phyloP scores from a whole-genome alignment of 2,329 filamentous ascomycete species.

The Aspergillus luchuensis region DNA sequence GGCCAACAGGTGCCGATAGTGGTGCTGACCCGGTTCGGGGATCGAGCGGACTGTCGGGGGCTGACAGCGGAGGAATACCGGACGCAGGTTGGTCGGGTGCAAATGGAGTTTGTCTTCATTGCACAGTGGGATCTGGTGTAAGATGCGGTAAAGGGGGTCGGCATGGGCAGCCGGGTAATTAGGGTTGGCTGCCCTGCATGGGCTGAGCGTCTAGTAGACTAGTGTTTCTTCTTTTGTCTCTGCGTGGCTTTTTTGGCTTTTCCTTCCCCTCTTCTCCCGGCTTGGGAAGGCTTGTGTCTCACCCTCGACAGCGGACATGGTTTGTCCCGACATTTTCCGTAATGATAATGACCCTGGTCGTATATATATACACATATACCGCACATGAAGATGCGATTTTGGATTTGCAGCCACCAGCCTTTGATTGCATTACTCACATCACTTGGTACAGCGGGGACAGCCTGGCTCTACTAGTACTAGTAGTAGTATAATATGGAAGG shows the following conservation, averaged over 20 bases:
- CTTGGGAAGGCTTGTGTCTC: background rate
- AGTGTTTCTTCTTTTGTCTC: too few relatives aligned
- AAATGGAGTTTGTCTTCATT: slow-evolving; percentile 54
- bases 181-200: slow-evolving; percentile 1
- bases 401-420: background rate
- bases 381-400: background rate
- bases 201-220: too few relatives aligned
- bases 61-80: slow-evolving; percentile 53
- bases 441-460: background rate
- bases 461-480: background rate
- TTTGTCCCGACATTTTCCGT: background rate
- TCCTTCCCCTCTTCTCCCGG: background rate
- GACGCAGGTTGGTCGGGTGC: slow-evolving; percentile 49
- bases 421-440: background rate
- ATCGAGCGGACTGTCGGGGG: slow-evolving; percentile 54
- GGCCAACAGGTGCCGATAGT: slow-evolving; percentile 69
- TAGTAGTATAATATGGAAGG: background rate
- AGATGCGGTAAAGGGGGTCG: background rate
- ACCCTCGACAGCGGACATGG: background rate
- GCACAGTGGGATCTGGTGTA: slow-evolving; percentile 58
- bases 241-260: background rate
- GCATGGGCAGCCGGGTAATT: slow-evolving; percentile 3
- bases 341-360: slow-evolving; percentile 5
- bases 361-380: background rate
- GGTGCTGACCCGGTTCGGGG: slow-evolving; percentile 59